Conservation (phyloP, 2,329 filamentous ascomycete genomes). For the Malbranchea cinnamomea region DNA sequence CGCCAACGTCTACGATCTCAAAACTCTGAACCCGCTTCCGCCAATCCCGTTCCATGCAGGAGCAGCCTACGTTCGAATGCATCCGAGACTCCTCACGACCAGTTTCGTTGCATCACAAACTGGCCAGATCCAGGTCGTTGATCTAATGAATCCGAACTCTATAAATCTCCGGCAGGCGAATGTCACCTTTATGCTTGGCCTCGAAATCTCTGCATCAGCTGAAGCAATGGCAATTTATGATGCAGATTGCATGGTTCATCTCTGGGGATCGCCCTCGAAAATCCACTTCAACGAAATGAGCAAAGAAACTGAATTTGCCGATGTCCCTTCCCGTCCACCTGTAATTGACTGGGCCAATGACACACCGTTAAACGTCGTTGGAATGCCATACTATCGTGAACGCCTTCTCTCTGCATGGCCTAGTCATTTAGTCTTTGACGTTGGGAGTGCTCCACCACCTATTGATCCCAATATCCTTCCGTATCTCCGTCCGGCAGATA, state of each 20-base stretch:
- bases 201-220: slow-evolving; percentile 78
- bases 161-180: slow-evolving; percentile 75
- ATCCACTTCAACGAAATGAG: slow-evolving; percentile 74
- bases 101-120: slow-evolving; percentile 84
- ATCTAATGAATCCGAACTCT: slow-evolving; percentile 83
- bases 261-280: slow-evolving; percentile 80
- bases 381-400: slow-evolving; percentile 89
- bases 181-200: slow-evolving; percentile 58
- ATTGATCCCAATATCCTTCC: slow-evolving; percentile 57
- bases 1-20: slow-evolving; percentile 90
- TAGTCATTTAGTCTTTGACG: slow-evolving; percentile 64
- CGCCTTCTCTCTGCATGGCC: slow-evolving; percentile 80
- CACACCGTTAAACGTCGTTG: slow-evolving; percentile 68
- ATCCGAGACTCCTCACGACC: slow-evolving; percentile 87
- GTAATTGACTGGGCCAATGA: slow-evolving; percentile 57
- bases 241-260: slow-evolving; percentile 59
- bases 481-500: slow-evolving; percentile 53
- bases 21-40: slow-evolving; percentile 72
- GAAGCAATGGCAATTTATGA: slow-evolving; percentile 74
- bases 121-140: slow-evolving; percentile 89
- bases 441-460: slow-evolving; percentile 66
- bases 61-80: slow-evolving; percentile 89
- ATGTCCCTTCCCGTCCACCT: slow-evolving; percentile 46
- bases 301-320: slow-evolving; percentile 62
- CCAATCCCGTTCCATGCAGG: slow-evolving; percentile 87